Evolutionary conservation across 2,329 filamentous ascomycete species (phyloP), one percentile per base, ranked within the genome.

Genomic region (Endoconidiophora laricicola): DNA sequence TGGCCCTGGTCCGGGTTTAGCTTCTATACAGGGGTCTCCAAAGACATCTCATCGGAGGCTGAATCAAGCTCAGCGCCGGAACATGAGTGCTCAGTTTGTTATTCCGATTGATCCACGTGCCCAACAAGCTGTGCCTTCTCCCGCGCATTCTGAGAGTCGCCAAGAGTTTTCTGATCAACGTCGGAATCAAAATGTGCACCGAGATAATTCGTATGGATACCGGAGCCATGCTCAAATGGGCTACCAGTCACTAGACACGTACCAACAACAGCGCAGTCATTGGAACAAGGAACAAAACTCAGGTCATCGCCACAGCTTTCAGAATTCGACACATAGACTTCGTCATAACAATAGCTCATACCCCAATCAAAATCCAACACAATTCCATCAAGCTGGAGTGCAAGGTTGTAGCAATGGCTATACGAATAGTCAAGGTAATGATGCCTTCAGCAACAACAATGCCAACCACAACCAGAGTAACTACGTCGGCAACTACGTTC

Each of bases 31-130:
- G 22, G 36, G 16, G 2, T 53, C 44, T 7, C 48, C 52, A 6
- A 47, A 41, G 39, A 40, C 44, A 16, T 38, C 20, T 12, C 40
- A 43, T 20, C 43, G 70, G 56, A 73, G 76, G 20, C 71, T 66
- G 2, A 81, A 81, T 54, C 78, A 81, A 58, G 76, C 77, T 1
- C 74, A 80, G 56, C 68, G 77, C 45, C 71, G 77, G 20, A 74
- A 79, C 57, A 76, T 79, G 73, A 78, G 69, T 50, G 68, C 75
- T 3, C 72, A 79, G 55, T 57, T 78, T 16, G 69, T 73, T 0
- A 71, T 79, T 43, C 68, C 74, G 3, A 67, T 79, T 47, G 72
- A 78, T 53, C 60, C 67, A 10, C 67, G 67, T 16, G 50, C 57
- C n/a, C 58, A 47, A 54, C 9, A 37, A 22, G 14, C 22, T 10